phyloP scores from a whole-genome alignment of 1,139 yeast species.

The Sugiyamaella grinbergsii region DNA sequence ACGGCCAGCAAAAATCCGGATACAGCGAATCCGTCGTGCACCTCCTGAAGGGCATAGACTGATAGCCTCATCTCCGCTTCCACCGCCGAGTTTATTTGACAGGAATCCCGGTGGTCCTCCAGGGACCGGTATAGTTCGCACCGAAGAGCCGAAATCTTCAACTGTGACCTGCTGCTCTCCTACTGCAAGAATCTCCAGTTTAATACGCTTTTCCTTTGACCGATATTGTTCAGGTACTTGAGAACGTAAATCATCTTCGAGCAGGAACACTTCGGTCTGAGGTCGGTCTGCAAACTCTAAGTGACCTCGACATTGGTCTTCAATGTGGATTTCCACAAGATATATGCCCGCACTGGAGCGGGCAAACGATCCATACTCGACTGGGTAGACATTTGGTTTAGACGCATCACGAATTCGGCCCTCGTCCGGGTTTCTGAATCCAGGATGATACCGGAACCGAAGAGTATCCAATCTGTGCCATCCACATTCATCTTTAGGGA shows the following conservation, averaged over 20 bases:
- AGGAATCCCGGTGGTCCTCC: slow-evolving; percentile 25
- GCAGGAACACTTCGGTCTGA: slow-evolving; percentile 53
- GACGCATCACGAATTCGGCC: slow-evolving; percentile 38
- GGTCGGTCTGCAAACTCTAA: slow-evolving; percentile 67
- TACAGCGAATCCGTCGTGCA: slow-evolving; percentile 40
- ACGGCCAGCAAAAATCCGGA: slow-evolving; percentile 62
- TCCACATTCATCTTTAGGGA: slow-evolving; percentile 68
- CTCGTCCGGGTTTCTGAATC: slow-evolving; percentile 74
- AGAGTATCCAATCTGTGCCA: slow-evolving; percentile 85
- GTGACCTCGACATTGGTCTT: slow-evolving; percentile 65
- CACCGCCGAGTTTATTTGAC: slow-evolving; percentile 35
- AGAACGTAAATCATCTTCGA: slow-evolving; percentile 50
- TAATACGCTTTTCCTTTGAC: slow-evolving; percentile 41
- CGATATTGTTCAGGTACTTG: slow-evolving; percentile 49
- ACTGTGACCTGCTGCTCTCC: slow-evolving; percentile 40
- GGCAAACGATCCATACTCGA: slow-evolving; percentile 54
- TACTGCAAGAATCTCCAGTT: slow-evolving; percentile 49
- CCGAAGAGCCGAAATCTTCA: slow-evolving; percentile 35
- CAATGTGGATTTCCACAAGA: slow-evolving; percentile 63
- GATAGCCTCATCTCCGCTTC: slow-evolving; percentile 30
- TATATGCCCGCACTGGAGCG: slow-evolving; percentile 67
- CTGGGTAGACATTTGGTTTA: slow-evolving; percentile 49
- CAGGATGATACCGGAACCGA: slow-evolving; percentile 78
- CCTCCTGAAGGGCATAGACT: slow-evolving; percentile 35
- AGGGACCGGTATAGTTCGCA: slow-evolving; percentile 22